phyloP scores from a whole-genome alignment of 2,329 filamentous ascomycete species.

The Alternaria brassicicola region DNA sequence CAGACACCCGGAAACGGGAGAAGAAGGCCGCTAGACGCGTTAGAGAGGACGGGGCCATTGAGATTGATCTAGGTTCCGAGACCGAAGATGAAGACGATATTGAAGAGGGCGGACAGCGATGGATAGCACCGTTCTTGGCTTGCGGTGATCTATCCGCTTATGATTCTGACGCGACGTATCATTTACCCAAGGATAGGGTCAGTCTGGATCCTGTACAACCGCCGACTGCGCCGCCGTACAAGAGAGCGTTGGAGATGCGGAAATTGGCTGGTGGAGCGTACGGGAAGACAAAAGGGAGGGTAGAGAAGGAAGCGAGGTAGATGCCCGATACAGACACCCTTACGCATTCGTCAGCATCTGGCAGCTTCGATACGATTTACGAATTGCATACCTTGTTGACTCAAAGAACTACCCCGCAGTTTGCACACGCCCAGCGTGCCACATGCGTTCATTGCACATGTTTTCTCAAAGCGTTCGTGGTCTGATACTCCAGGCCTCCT shows the following conservation, averaged over 20 bases:
- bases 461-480: background rate
- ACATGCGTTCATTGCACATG: background rate
- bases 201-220: constrained; percentile 92
- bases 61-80: constrained; percentile 56
- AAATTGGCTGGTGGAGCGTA: constrained; percentile 77
- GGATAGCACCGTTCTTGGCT: constrained; percentile 96
- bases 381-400: background rate
- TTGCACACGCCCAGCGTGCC: background rate
- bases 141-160: constrained; percentile 94
- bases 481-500: background rate
- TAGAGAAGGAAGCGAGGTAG: background rate
- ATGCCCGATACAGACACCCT: background rate
- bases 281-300: constrained; percentile 66
- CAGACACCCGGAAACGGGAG: constrained; percentile 9
- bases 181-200: constrained; percentile 82
- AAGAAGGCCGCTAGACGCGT: constrained; percentile 37
- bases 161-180: constrained; percentile 94
- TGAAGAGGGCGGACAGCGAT: constrained; percentile 61
- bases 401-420: background rate
- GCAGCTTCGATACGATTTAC: background rate
- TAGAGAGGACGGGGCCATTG: constrained; percentile 56
- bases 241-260: constrained; percentile 83
- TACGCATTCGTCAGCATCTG: background rate
- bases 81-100: constrained; percentile 45
- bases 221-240: constrained; percentile 94